These are phyloP conservation scores for Cadophora malorum DNA, from an alignment of 2,329 filamentous ascomycete genomes.

Conservation along the genomic window DNA sequence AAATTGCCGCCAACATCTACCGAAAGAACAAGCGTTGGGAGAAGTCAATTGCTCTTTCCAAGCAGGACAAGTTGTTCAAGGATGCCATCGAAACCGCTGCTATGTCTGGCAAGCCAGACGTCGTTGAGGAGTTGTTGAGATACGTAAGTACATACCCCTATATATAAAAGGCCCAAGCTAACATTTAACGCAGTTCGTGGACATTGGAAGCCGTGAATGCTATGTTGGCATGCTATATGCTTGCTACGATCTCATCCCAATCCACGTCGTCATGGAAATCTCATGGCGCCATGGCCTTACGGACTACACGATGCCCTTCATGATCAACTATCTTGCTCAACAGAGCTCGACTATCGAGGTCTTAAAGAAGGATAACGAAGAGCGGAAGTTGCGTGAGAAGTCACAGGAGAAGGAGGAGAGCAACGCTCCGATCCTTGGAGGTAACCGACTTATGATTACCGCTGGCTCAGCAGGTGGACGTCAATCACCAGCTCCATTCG, in stretches of 20 bases:
- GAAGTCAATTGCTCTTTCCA: slow-evolving; percentile 96
- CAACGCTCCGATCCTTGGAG: slow-evolving; percentile 90
- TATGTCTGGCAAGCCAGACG: slow-evolving; percentile 85
- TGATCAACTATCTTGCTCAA: slow-evolving; percentile 97
- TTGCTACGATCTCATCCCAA: slow-evolving; percentile 95
- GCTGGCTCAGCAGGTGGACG: slow-evolving; percentile 72
- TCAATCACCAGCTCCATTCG: slow-evolving; percentile 67
- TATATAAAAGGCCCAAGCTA: slow-evolving; percentile 32
- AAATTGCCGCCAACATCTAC: slow-evolving; percentile 98
- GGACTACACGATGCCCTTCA: slow-evolving; percentile 99
- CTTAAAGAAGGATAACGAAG: slow-evolving; percentile 95
- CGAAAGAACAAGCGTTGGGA: slow-evolving; percentile 99
- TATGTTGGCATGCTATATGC: slow-evolving; percentile 99
- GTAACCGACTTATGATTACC: slow-evolving; percentile 91
- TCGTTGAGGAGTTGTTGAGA: slow-evolving; percentile 93
- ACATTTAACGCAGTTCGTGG: slow-evolving; percentile 78
- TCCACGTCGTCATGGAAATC: slow-evolving; percentile 91
- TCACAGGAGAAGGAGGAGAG: slow-evolving; percentile 85
- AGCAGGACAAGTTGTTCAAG: slow-evolving; percentile 99
- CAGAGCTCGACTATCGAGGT: slow-evolving; percentile 84
- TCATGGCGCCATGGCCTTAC: slow-evolving; percentile 95
- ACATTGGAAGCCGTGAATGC: slow-evolving; percentile 98
- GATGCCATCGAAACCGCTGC: slow-evolving; percentile 98
- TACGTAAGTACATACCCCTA: slow-evolving; percentile 77
- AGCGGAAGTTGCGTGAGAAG: slow-evolving; percentile 79